Base-by-base conservation (phyloP, 257 asterid genomes). In the Primulina tabacum region DNA sequence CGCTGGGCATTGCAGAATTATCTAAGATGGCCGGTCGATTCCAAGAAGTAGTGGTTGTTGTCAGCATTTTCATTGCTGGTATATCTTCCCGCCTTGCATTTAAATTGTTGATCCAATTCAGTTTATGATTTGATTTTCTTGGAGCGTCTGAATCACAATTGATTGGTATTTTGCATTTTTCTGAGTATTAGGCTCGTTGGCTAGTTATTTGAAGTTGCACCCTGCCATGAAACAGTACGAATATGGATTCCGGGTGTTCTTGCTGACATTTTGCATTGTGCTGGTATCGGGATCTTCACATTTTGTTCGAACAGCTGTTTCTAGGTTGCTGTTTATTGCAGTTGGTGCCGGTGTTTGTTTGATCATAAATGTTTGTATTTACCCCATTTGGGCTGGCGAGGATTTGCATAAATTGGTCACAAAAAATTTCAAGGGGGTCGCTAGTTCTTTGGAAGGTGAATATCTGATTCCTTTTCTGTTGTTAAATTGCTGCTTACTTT, bases 311-410 rank as follows among this genome's bases (percentile, higher is more conserved):
- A 47, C 56, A 16, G 56, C 56, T 47, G 56, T 47, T 16, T 47
- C 56, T 16, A 47, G 88, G 21, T 38, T 85, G 11, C 62, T 78
- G 50, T 84, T 85, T 9, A 82, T 85, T 66, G 86, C 83, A 2
- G 21, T 85, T 40, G 90, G 86, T 24, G 87, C 84, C 24, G 70
- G 62, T 1, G 60, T 81, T 33, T 85, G 84, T 65, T 78, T 85
- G 26, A 2, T 78, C 12, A 67, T 85, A 8, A 85, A 80, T 38
- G 75, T 77, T 6, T 55, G 76, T 21, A 67, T 85, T 58, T 85
- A 65, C 33, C 90, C 88, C 8, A 82, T 76, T 33, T 85, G 90
- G 87, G 74, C 86, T 7, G 87, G 90, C n/a, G 85, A 82, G 47
- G 90, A 82, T 70, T 68, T 85, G 62, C 90, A 78, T 17, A 53